phyloP scores from a whole-genome alignment of 768 basidiomycete species.

The Xerocomellus amylosporus region DNA sequence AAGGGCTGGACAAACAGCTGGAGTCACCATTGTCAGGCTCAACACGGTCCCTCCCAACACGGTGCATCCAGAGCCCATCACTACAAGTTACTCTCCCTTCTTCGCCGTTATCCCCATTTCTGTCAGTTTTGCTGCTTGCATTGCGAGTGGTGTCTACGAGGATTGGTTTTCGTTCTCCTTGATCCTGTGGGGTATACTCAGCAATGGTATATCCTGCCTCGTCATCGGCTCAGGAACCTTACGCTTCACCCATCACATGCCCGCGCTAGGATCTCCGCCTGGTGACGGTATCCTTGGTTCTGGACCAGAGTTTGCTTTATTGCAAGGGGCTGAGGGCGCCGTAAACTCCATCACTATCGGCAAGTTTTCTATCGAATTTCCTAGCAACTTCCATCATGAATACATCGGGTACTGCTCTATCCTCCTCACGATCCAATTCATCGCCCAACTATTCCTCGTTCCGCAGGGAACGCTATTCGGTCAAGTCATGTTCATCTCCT shows the following conservation, averaged over 20 bases:
- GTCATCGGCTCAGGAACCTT: constrained; percentile 22
- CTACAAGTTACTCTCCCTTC: not conserved
- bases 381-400: not conserved
- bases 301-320: constrained; percentile 2
- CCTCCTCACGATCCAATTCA: constrained; percentile 24
- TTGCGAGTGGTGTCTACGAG: constrained; percentile 12
- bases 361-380: constrained; percentile 7
- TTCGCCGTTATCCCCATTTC: constrained; percentile 19
- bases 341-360: constrained; percentile 29
- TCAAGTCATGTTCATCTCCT: constrained; percentile 28
- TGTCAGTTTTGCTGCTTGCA: constrained; percentile 17
- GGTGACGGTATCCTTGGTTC: constrained; percentile 26
- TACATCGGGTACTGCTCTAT: constrained; percentile 16
- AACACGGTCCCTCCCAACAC: not conserved
- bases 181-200: constrained; percentile 29
- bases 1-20: not conserved
- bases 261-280: constrained; percentile 14
- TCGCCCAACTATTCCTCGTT: constrained; percentile 28
- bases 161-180: constrained; percentile 30
- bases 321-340: constrained; percentile 9
- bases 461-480: constrained; percentile 30
- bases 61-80: not conserved
- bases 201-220: constrained; percentile 27
- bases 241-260: constrained; percentile 13
- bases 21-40: not conserved